Evolutionary conservation across 2,329 filamentous ascomycete genomes (phyloP).

Genomic region (Coleophoma crateriformis): DNA sequence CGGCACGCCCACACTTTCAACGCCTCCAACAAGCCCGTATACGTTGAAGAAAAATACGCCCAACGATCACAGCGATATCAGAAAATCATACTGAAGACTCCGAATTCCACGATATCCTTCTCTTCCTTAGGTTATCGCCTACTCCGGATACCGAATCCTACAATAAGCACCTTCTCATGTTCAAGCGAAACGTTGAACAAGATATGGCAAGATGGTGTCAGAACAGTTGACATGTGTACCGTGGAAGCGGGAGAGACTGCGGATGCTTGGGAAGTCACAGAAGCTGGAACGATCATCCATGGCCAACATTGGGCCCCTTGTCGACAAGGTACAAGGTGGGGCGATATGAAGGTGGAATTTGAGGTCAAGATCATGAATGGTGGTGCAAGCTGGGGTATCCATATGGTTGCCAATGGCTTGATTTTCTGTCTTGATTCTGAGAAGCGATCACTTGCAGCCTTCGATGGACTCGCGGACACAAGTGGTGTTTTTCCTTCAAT

Average conservation of each 20-base stretch:
- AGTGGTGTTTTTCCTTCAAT: slow-evolving; percentile 13
- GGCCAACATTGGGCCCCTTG: slow-evolving; percentile 19
- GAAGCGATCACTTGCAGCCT: slow-evolving; percentile 9
- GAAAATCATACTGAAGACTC: slow-evolving; percentile 12
- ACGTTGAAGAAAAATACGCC: slow-evolving; percentile 8
- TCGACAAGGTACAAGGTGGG: slow-evolving; percentile 14
- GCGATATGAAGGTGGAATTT: slow-evolving; percentile 10
- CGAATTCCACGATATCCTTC: slow-evolving; percentile 12
- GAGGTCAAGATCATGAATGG: slow-evolving; percentile 12
- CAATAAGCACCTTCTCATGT: slow-evolving; percentile 11
- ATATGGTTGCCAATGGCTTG: slow-evolving; percentile 18
- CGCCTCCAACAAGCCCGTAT: slow-evolving; percentile 4
- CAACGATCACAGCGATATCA: slow-evolving; percentile 18
- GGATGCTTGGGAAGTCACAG: slow-evolving; percentile 15
- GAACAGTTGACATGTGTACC: slow-evolving; percentile 16
- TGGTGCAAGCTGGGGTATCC: slow-evolving; percentile 16
- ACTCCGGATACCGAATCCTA: slow-evolving; percentile 7
- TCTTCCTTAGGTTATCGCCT: slow-evolving; percentile 11
- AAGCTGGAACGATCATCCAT: slow-evolving; percentile 9
- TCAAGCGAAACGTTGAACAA: slow-evolving; percentile 15
- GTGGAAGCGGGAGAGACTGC: slow-evolving; percentile 14
- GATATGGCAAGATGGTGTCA: slow-evolving; percentile 15
- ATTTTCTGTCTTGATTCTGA: slow-evolving; percentile 12
- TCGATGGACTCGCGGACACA: slow-evolving; percentile 13
- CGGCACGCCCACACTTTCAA: slow-evolving; percentile 6